phyloP scores from a whole-genome alignment of 495 filamentous ascomycete genomes.

The Podospora appendiculata region DNA sequence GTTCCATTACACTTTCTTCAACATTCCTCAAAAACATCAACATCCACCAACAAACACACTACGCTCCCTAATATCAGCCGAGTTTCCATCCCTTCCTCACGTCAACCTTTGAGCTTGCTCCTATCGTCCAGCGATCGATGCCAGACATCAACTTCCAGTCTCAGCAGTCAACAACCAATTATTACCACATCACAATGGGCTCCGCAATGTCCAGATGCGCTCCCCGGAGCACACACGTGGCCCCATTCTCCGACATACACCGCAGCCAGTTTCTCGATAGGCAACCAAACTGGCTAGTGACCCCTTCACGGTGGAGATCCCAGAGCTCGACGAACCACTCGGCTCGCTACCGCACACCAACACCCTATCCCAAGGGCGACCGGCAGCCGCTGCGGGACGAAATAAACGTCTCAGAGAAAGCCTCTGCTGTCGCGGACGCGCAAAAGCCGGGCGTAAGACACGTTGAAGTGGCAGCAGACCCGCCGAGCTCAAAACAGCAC shows the following conservation, averaged over 20 bases:
- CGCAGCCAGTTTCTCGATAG: slow-evolving; percentile 16
- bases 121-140: background rate
- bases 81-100: background rate
- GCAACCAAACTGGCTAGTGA: slow-evolving; percentile 22
- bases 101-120: background rate
- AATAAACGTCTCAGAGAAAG: slow-evolving; percentile 10
- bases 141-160: background rate
- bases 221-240: background rate
- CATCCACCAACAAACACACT: too few relatives aligned
- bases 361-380: slow-evolving; percentile 21
- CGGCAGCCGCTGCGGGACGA: slow-evolving; percentile 6
- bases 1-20: background rate
- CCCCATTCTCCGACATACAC: slow-evolving; percentile 5
- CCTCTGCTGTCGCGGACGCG: slow-evolving; percentile 7
- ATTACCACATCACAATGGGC: slow-evolving; percentile 17
- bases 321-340: slow-evolving; percentile 6
- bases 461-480: slow-evolving; percentile 2
- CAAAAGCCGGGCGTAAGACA: slow-evolving; percentile 1
- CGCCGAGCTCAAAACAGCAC: background rate
- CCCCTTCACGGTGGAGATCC: slow-evolving; percentile 13
- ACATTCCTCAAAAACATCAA: background rate
- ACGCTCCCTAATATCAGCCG: background rate
- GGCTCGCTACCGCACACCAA: slow-evolving; percentile 20
- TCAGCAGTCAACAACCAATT: too few relatives aligned
- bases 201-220: slow-evolving; percentile 18